Evolutionary conservation across 257 asterid genomes (phyloP), one percentile per base, ranked within the genome.

Genomic region (Nicotiana undulata): DNA sequence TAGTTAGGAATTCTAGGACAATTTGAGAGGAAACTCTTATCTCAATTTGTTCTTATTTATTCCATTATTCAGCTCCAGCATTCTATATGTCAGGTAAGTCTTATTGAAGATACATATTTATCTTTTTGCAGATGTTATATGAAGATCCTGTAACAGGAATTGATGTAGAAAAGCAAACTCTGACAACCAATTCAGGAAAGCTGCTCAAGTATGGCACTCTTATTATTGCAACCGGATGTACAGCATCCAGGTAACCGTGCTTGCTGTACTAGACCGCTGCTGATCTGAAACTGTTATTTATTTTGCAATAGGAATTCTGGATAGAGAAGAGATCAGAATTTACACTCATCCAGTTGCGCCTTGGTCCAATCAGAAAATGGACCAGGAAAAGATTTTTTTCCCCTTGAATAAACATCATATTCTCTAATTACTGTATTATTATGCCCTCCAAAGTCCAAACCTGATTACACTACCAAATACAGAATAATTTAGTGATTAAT

Each of bases 171-270:
- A 86, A 88, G 88, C 87, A 86, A 81, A 88, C 87, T 24, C 77
- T 88, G 81, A 82, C 81, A 65, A 88, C 89, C 80, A 83, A 77
- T 80, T 86, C 91, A 1, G 90, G 91, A 84, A 86, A 88, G 74
- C 75, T 86, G 81, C 86, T 88, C 81, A 86, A 85, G 78, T 86
- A 86, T 85, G 91, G 91, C 18, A 83, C 91, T 80, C 91, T 86
- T 63, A 88, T 88, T 31, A 75, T 86, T 79, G 88, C 90, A 74
- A 88, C 91, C 5, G 90, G 91, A 46, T 87, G 90, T 52, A 76
- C 90, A 15, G 86, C 91, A 29, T 79, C 88, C 77, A 88, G 90
- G 90, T 86, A 37, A 58, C 66, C 29, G 16, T 26, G 46, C 26
- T 74, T 74, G 63, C 63, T 49, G 49, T 74, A 12, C 37, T 72